Conservation (phyloP, 768 basidiomycete genomes). For the Collybia mongolica region DNA sequence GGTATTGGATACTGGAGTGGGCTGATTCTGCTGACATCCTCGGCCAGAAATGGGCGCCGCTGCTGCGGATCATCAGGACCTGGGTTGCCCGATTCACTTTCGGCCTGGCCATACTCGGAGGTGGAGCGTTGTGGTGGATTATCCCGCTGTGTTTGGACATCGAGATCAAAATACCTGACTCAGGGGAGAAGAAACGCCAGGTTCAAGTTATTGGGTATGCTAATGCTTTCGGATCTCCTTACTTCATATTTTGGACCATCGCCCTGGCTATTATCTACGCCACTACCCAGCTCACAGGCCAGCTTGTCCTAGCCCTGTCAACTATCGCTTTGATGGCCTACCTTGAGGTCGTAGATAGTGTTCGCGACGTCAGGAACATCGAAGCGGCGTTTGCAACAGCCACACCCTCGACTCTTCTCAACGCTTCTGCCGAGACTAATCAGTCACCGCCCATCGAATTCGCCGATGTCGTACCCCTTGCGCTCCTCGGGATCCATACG, state of each 20-base stretch:
- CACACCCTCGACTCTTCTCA: conserved; percentile 42
- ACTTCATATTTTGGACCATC: conserved; percentile 78
- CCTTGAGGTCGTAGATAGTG: conserved; percentile 80
- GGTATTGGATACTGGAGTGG: conserved; percentile 85
- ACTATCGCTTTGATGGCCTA: conserved; percentile 69
- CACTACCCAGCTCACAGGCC: conserved; percentile 78
- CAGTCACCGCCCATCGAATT: conserved; percentile 46
- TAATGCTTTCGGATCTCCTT: conserved; percentile 88
- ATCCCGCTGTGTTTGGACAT: conserved; percentile 77
- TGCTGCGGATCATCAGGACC: conserved; percentile 56
- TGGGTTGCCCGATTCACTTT: conserved; percentile 60
- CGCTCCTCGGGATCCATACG: conserved; percentile 69
- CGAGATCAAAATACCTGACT: conserved; percentile 24
- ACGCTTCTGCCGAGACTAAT: conserved; percentile 26
- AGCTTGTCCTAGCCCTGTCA: conserved; percentile 68
- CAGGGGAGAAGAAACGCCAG: conserved; percentile 32
- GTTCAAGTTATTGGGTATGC: conserved; percentile 79
- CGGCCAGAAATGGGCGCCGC: conserved; percentile 35
- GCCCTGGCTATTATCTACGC: conserved; percentile 61
- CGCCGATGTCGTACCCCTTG: conserved; percentile 69
- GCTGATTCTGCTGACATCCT: conserved; percentile 53
- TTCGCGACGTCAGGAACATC: conserved; percentile 65
- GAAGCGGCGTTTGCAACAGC: conserved; percentile 49
- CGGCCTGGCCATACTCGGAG: conserved; percentile 48
- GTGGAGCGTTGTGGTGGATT: conserved; percentile 66